Evolutionary conservation across 768 basidiomycete genomes (phyloP).

Genomic region (Lentinula boryana): DNA sequence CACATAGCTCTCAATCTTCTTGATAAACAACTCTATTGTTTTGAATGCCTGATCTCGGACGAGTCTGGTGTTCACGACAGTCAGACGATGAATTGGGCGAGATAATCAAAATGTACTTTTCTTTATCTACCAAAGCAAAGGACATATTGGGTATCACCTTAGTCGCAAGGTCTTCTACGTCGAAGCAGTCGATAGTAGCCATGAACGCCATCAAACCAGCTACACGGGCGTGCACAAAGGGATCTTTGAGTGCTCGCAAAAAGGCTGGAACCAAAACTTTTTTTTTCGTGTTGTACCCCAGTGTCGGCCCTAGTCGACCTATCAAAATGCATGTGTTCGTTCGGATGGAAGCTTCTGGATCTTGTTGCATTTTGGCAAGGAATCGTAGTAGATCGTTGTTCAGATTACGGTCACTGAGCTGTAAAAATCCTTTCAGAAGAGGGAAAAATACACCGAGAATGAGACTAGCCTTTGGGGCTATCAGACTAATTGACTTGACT

Average conservation of each 20-base stretch:
- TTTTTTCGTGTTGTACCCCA: constrained; percentile 85
- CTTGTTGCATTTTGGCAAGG: constrained; percentile 88
- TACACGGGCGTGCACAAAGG: constrained; percentile 88
- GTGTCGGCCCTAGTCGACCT: constrained; percentile 78
- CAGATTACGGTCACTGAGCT: constrained; percentile 87
- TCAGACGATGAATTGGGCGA: background rate
- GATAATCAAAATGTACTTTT: constrained; percentile 63
- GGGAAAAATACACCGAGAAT: background rate
- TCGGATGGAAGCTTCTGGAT: constrained; percentile 90
- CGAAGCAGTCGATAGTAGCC: constrained; percentile 89
- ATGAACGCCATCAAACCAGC: constrained; percentile 95
- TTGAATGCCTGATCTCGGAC: constrained; percentile 97
- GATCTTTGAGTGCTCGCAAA: constrained; percentile 80
- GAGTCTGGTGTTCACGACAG: constrained; percentile 39
- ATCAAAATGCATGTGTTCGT: constrained; percentile 97
- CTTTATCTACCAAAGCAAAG: constrained; percentile 79
- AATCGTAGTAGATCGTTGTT: constrained; percentile 95
- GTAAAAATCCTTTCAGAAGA: constrained; percentile 2
- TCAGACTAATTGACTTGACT: constrained; percentile 75
- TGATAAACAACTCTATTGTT: constrained; percentile 82
- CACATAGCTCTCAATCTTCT: constrained; percentile 74
- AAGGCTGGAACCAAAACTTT: constrained; percentile 98
- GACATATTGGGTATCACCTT: constrained; percentile 88
- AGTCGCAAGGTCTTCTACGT: constrained; percentile 78
- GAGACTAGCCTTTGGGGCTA: constrained; percentile 73